Percentiles rank a stretch among this genome's conserved stretches.
Conservation (phyloP, 2,329 filamentous ascomycete species). For the Hymenoscyphus fraxineus region DNA sequence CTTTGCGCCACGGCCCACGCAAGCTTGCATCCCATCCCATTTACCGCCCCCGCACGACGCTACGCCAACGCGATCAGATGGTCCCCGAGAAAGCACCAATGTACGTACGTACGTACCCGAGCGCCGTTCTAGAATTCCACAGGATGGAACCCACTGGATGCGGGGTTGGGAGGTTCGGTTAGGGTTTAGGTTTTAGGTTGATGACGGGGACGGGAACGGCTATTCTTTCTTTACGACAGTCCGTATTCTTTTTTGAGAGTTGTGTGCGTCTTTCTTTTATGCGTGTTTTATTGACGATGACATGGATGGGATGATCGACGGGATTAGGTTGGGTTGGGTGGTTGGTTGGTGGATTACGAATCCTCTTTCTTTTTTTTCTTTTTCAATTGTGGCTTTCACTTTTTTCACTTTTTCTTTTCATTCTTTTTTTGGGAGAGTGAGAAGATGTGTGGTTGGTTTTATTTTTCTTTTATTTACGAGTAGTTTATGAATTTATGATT, state of each 20-base stretch:
- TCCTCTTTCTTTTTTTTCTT: not conserved
- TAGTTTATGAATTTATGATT: slow-evolving; percentile 9
- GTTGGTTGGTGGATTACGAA: not conserved
- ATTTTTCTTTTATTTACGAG: not conserved
- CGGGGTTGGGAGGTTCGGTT: not conserved
- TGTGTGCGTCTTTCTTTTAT: not conserved
- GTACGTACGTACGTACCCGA: not conserved
- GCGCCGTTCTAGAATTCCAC: not conserved
- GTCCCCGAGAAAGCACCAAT: not conserved
- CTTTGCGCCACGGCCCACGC: slow-evolving; percentile 14
- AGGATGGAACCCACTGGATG: not conserved
- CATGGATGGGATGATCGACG: not conserved
- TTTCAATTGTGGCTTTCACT: no score
- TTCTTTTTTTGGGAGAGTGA: not conserved
- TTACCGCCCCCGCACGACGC: no score
- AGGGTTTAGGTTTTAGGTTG: not conserved
- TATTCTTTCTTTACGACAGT: not conserved
- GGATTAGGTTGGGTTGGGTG: not conserved
- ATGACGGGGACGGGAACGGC: not conserved
- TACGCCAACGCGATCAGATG: not conserved
- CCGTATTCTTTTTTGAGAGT: not conserved
- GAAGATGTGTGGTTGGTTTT: no score
- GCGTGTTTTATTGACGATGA: not conserved
- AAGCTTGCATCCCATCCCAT: slow-evolving; percentile 24
- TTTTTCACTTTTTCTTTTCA: not conserved